Evolutionary conservation across 164 flowering plant species (phyloP).

Genomic region (Akebia trifoliata): DNA sequence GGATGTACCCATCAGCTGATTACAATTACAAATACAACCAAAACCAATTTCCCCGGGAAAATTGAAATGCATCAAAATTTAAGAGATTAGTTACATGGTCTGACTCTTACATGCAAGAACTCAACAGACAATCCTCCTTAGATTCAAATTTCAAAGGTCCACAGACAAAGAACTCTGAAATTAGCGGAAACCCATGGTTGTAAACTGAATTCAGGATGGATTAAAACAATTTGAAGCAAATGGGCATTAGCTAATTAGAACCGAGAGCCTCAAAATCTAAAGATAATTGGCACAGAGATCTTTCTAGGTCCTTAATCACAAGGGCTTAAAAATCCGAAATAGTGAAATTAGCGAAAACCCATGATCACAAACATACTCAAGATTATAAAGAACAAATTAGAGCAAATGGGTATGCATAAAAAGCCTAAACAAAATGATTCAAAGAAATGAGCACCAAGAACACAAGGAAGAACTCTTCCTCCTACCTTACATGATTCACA

Average conservation of each 20-base stretch:
- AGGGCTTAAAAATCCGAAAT: not conserved
- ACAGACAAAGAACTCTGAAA: too few species aligned
- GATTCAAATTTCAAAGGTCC: too few species aligned
- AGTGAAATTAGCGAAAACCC: constrained; percentile 42
- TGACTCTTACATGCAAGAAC: constrained; percentile 2
- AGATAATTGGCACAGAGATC: too few species aligned
- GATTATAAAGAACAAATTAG: constrained; percentile 18
- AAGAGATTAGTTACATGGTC: constrained; percentile 34
- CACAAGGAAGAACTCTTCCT: constrained; percentile 4
- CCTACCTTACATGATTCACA: constrained; percentile 32
- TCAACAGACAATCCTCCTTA: not conserved
- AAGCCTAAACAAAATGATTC: not conserved
- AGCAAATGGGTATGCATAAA: constrained; percentile 29
- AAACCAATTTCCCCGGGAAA: constrained; percentile 4
- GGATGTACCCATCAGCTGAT: constrained; percentile 3
- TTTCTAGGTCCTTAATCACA: too few species aligned
- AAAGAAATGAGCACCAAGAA: not conserved
- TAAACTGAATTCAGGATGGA: constrained; percentile 11
- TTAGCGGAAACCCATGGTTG: constrained; percentile 19
- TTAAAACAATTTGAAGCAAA: constrained; percentile 8
- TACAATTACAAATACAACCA: constrained; percentile 15
- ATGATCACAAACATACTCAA: constrained; percentile 18
- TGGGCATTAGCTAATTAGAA: too few species aligned
- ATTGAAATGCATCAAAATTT: constrained; percentile 13
- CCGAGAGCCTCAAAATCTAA: constrained; percentile 7